Base-by-base conservation (phyloP, 2,329 filamentous ascomycete species). In the Simplicillium aogashimaense region DNA sequence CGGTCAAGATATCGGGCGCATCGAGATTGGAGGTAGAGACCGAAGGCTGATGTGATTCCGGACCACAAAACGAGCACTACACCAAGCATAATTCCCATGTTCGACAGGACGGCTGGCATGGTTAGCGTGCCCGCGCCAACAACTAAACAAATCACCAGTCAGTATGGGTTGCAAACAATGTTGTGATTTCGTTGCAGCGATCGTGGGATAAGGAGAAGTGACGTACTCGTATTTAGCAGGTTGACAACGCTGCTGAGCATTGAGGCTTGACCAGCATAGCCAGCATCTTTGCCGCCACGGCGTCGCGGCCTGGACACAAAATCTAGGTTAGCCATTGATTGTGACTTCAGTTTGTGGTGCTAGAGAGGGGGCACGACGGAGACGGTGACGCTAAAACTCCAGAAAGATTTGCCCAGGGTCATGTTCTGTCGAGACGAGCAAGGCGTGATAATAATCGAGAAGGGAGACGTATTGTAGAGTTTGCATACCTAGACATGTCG, bases 221-320 rank as follows among this genome's bases (percentile, higher is more conserved):
- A 15, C 77, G 43, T 72, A 92, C 86, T 98, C 14, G 92, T 98
- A 63, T 98, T 98, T 48, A 97, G 73, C 48, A 98, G 71, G 60
- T 98, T 98, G 65, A 97, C 83, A 49, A 92, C 83, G 58, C 89
- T 95, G 66, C 88, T 95, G 40, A 83, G 61, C 78, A 86, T 94
- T 51, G 86, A 84, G 51, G 92, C 92, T 56, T 89, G 77, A 40
- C 92, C 89, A 17, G 57, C 57, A 43, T 59, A 54, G 44, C 83
- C 83, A 42, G 72, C 75, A 60, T 84, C 78, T 64, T 88, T 88
- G 53, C 82, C 80, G 47, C 73, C 76, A 55, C 79, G 69, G 50
- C 72, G 66, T 58, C 79, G 75, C 55, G 63, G 61, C 60, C 74
- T 75, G 45, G n/a, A 36, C 17, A 30, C 31, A 16, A 29, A 30